Evolutionary conservation across 2,329 filamentous ascomycete genomes (phyloP).

Genomic region (Chrysoporthe cubensis): DNA sequence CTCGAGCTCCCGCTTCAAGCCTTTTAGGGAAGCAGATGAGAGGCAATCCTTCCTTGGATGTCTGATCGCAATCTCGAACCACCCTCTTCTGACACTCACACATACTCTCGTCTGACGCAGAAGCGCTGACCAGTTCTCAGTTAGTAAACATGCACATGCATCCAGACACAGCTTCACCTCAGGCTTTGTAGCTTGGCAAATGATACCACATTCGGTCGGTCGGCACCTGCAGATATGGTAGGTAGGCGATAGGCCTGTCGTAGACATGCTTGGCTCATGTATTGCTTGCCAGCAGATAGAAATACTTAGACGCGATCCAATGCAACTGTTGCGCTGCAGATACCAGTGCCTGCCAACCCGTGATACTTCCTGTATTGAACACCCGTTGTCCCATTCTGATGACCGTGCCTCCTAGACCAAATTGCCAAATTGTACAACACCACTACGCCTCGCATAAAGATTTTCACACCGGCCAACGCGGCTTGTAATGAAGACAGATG

Average conservation of each 20-base stretch:
- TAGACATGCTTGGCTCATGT: not conserved
- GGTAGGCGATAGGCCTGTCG: not conserved
- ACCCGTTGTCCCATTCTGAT: not conserved
- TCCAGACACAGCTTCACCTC: not conserved
- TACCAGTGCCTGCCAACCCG: not conserved
- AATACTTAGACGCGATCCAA: not conserved
- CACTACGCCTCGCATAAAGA: slow-evolving; percentile 9
- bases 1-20: slow-evolving; percentile 71
- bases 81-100: slow-evolving; percentile 1
- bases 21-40: slow-evolving; percentile 69
- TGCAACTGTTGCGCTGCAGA: not conserved
- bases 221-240: too few relatives aligned
- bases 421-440: not conserved
- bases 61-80: slow-evolving; percentile 53
- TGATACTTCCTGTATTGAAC: not conserved
- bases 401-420: not conserved
- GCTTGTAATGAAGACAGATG: not conserved
- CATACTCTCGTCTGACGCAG: not conserved
- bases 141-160: not conserved
- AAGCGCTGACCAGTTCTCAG: slow-evolving; percentile 15
- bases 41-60: slow-evolving; percentile 76
- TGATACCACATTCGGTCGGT: not conserved
- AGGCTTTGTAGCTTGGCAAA: not conserved
- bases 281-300: not conserved
- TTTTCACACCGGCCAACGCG: not conserved